Conservation (phyloP, 306 rosid species). For the Luffa aegyptiaca region DNA sequence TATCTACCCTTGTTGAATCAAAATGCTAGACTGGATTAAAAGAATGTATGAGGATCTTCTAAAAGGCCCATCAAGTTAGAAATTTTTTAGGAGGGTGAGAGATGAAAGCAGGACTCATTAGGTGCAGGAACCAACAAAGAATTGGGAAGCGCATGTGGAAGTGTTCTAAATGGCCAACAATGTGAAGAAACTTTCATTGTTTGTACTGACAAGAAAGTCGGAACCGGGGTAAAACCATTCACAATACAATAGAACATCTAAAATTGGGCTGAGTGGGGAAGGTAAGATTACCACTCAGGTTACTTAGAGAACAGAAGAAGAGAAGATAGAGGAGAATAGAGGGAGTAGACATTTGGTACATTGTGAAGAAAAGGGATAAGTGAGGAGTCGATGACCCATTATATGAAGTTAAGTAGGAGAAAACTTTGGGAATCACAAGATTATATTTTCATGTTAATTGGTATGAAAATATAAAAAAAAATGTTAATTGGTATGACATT, state of each 20-base stretch:
- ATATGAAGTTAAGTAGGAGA: not conserved
- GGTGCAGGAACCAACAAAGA: not conserved
- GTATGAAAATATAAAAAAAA: no score
- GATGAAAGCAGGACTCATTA: not conserved
- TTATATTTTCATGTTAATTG: not conserved
- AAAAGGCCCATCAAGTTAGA: not conserved
- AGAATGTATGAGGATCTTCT: not conserved
- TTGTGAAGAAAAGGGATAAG: not conserved
- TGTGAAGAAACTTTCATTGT: not conserved
- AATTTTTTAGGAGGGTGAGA: not conserved
- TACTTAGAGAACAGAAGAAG: not conserved
- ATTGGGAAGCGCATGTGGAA: not conserved
- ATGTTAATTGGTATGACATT: not conserved
- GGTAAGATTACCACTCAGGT: not conserved
- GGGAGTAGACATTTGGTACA: not conserved
- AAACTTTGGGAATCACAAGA: not conserved
- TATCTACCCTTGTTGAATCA: not conserved
- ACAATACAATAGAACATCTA: not conserved
- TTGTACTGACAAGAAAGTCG: not conserved
- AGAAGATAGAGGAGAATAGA: not conserved
- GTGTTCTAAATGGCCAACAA: not conserved
- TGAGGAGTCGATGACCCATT: not conserved
- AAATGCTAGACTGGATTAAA: not conserved
- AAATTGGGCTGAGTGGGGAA: not conserved
- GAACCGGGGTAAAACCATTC: not conserved